A percentile compares a stretch with the other conserved stretches of the same genome.
Conservation (phyloP, 768 basidiomycete genomes). For the Collybia mongolica region DNA sequence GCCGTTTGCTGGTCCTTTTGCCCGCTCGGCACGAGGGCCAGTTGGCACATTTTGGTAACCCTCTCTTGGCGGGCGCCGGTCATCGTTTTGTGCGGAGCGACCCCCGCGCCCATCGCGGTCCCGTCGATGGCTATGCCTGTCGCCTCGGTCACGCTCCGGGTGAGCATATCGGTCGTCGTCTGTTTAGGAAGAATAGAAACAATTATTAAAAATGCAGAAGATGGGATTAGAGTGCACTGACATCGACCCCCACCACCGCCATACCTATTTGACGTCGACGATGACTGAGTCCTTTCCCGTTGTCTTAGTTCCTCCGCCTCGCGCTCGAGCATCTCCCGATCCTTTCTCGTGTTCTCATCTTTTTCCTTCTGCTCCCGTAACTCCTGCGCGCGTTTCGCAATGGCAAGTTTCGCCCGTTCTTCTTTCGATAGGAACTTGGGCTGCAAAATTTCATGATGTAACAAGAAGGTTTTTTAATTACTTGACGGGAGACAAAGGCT, state of each 20-base stretch:
- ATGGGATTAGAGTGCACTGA: constrained; percentile 24
- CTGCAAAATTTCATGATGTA: constrained; percentile 54
- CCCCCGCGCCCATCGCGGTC: constrained; percentile 42
- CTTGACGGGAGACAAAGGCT: constrained; percentile 1
- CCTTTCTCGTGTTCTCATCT: constrained; percentile 56
- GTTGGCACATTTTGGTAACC: constrained; percentile 75
- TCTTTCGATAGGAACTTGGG: constrained; percentile 95
- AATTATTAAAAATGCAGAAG: constrained; percentile 6
- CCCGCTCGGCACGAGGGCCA: constrained; percentile 78
- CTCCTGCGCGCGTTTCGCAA: constrained; percentile 83
- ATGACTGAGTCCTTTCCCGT: constrained; percentile 39
- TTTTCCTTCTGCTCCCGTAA: constrained; percentile 69
- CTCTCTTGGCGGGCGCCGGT: constrained; percentile 33
- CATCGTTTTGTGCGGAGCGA: constrained; percentile 25
- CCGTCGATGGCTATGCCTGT: constrained; percentile 34
- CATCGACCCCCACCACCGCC: constrained; percentile 36
- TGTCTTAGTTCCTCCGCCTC: constrained; percentile 69
- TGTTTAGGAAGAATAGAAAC: constrained; percentile 22
- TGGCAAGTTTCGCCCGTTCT: constrained; percentile 85
- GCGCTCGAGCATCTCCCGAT: constrained; percentile 72
- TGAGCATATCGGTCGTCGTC: constrained; percentile 55
- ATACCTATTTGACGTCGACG: constrained; percentile 28
- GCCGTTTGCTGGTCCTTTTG: constrained; percentile 32
- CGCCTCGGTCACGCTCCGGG: constrained; percentile 46
- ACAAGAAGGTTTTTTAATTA: background rate